Conservation (phyloP, 2,329 filamentous ascomycete species). For the Fusarium sp. region DNA sequence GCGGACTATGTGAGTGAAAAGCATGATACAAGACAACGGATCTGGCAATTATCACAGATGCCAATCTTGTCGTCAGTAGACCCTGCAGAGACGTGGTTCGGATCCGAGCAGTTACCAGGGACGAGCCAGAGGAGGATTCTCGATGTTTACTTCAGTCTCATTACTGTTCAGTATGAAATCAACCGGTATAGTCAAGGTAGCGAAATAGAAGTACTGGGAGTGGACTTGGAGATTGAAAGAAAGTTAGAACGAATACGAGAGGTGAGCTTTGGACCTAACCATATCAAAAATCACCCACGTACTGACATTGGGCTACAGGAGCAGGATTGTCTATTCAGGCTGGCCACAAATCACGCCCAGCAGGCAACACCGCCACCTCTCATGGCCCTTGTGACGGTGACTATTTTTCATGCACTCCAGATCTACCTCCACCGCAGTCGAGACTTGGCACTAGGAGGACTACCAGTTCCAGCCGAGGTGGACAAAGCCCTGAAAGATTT, state of each 20-base stretch:
- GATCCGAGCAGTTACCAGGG: background rate
- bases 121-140: background rate
- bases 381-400: constrained; percentile 10
- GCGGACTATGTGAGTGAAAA: constrained; percentile 12
- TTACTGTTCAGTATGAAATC: constrained; percentile 18
- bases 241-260: constrained; percentile 14
- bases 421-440: constrained; percentile 13
- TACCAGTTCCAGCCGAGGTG: constrained; percentile 1
- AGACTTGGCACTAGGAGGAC: background rate
- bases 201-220: background rate
- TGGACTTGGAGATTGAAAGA: constrained; percentile 1
- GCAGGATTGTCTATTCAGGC: constrained; percentile 6
- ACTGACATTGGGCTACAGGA: background rate
- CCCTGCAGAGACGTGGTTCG: constrained; percentile 1
- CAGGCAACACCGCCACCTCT: background rate
- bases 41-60: constrained; percentile 15
- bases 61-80: background rate
- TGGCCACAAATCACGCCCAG: background rate
- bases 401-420: constrained; percentile 10
- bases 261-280: background rate
- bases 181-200: constrained; percentile 17
- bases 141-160: constrained; percentile 13
- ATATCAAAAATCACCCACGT: no score
- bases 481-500: constrained; percentile 1
- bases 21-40: constrained; percentile 20